Percentiles rank a stretch among this genome's conserved stretches.
Evolutionary conservation across 116 monocot genomes (phyloP).

Genomic region (Papilionanthe hybrid): DNA sequence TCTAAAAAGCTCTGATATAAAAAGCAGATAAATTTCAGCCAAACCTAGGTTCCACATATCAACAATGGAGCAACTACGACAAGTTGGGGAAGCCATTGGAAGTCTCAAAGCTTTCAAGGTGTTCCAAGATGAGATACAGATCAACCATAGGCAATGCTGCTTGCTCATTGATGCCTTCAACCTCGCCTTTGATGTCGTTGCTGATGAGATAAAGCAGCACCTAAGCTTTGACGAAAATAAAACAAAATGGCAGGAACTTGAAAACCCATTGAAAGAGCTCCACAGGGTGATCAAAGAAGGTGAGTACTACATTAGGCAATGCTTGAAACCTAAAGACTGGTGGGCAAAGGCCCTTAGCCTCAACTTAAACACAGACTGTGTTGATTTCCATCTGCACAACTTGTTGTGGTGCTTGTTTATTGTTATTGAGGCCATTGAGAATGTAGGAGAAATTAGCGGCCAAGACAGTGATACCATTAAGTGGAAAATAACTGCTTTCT

Average conservation of each 20-base stretch:
- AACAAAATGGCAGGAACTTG: conserved; percentile 53
- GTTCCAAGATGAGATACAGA: conserved; percentile 7
- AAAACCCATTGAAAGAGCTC: conserved; percentile 50
- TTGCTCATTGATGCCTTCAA: conserved; percentile 36
- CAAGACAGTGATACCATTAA: conserved; percentile 34
- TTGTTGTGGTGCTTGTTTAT: conserved; percentile 49
- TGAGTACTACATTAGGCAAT: conserved; percentile 46
- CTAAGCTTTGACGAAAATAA: conserved; percentile 32
- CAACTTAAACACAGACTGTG: conserved; percentile 38
- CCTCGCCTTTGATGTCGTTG: conserved; percentile 41
- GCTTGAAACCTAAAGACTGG: conserved; percentile 45
- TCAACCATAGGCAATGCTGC: conserved; percentile 32
- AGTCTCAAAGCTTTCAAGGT: not conserved
- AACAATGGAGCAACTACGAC: conserved; percentile 9
- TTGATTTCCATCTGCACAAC: conserved; percentile 46
- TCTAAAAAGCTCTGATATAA: no score
- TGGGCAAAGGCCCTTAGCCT: conserved; percentile 40
- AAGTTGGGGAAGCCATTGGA: conserved; percentile 6
- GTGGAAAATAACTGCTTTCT: conserved; percentile 26
- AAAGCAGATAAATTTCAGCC: no score
- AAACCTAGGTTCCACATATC: no score
- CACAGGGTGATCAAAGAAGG: conserved; percentile 46
- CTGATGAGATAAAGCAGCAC: conserved; percentile 27
- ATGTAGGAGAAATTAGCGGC: conserved; percentile 38
- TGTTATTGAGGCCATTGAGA: conserved; percentile 56